Percentiles rank a stretch among this genome's conserved stretches.
These are phyloP conservation scores for Ganoderma meredithae DNA, from an alignment of 1,284 basidiomycete genomes.

Conservation along the genomic window DNA sequence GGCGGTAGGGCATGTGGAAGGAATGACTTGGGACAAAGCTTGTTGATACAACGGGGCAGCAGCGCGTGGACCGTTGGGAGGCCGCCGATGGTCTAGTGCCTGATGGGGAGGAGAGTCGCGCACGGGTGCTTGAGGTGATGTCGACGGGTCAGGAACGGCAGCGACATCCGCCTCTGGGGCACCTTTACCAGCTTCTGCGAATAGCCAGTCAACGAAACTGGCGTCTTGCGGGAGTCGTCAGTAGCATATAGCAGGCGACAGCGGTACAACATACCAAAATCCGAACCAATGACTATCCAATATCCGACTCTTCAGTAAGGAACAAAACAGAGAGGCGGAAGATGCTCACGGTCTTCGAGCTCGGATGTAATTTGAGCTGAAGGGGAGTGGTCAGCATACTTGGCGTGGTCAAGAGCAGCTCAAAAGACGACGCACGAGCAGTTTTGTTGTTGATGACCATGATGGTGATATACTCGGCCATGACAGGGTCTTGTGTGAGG, in stretches of 20 bases:
- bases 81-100: slow-evolving; percentile 49
- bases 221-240: slow-evolving; percentile 55
- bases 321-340: slow-evolving; percentile 22
- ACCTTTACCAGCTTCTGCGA: slow-evolving; percentile 77
- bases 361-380: slow-evolving; percentile 84
- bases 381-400: slow-evolving; percentile 31
- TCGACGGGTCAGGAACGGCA: slow-evolving; percentile 43
- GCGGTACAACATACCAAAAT: slow-evolving; percentile 61
- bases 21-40: slow-evolving; percentile 70
- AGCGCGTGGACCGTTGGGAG: slow-evolving; percentile 44
- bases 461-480: slow-evolving; percentile 92
- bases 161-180: slow-evolving; percentile 54
- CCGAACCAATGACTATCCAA: slow-evolving; percentile 74
- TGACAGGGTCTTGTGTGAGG: slow-evolving; percentile 70
- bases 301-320: slow-evolving; percentile 11
- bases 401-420: background rate
- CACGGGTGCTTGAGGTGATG: slow-evolving; percentile 42
- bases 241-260: slow-evolving; percentile 28
- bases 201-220: slow-evolving; percentile 86
- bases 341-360: slow-evolving; percentile 77
- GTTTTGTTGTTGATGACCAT: slow-evolving; percentile 94
- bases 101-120: slow-evolving; percentile 41
- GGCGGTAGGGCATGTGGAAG: slow-evolving; percentile 55
- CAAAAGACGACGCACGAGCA: slow-evolving; percentile 60
- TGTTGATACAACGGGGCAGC: slow-evolving; percentile 64